Base-by-base conservation (phyloP, 352 stramenopile species). In the Pythium coloratum region DNA sequence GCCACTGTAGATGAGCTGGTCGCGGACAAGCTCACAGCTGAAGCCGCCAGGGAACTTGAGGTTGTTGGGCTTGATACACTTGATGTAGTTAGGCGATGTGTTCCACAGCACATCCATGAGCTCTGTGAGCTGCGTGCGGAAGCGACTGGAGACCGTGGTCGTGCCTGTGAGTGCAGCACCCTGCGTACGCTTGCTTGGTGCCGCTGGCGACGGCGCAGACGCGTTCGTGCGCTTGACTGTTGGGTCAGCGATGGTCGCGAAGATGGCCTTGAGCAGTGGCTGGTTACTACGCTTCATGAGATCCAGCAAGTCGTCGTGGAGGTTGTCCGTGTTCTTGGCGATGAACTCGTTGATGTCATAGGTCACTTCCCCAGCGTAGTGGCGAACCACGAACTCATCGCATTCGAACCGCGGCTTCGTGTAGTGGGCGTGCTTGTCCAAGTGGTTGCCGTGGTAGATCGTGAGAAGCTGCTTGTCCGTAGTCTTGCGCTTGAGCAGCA, bases 61-160 rank as follows among this genome's bases (percentile, higher is more conserved):
- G 55, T 92, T 96, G 78, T 98, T 98, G 6, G 94, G 94, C 76
- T 98, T 98, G 73, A 98, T 96, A 63, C 93, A 98, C 66, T 97
- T 95, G 70, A 98, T 94, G 69, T 98, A 98, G 42, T 94, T 93
- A 6, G 92, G 91, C n/a, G 91, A 91, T 50, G 93, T 98, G 42
- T 74, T 76, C 74, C 80, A 86, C 12, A 97, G 64, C 36, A 94
- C 84, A 6, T 92, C 82, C 86, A 94, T 95, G 40, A 97, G 72
- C 28, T 92, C 86, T 0, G 71, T 55, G 5, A 97, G 59, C 59
- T 97, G 90, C n/a, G 77, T 88, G 9, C 84, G 79, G 61, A 92
- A 92, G 12, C 80, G 80, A 75, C 82, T 92, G 6, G 84, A 84
- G 6, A 91, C 84, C 0, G 82, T 92, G 20, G 76, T 84, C 0